Evolutionary conservation across 768 basidiomycete species (phyloP).

Genomic region (Trametes maxima): DNA sequence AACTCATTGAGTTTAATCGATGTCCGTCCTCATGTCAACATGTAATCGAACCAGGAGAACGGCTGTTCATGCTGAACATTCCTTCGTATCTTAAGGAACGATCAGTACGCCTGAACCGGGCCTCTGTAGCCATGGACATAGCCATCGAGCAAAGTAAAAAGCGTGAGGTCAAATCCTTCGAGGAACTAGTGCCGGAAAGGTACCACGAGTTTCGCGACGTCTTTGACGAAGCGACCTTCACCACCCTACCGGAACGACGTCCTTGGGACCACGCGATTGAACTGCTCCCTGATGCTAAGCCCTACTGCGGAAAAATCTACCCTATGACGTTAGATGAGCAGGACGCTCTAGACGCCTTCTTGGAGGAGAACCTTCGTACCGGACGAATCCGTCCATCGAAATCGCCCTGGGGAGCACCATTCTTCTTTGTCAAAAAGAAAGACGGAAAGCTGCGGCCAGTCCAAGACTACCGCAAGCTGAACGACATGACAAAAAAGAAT

Average conservation of each 20-base stretch:
- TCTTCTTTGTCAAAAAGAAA: too few relatives aligned
- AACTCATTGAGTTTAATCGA: constrained; percentile 5
- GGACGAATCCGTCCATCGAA: too few relatives aligned
- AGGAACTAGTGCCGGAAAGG: constrained; percentile 11
- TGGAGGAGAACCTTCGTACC: too few relatives aligned
- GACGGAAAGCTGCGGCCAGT: too few relatives aligned
- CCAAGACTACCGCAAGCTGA: too few relatives aligned
- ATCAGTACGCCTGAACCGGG: not conserved
- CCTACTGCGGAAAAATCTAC: too few relatives aligned
- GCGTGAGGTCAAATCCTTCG: not conserved
- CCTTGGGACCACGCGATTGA: constrained; percentile 26
- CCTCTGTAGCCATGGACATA: constrained; percentile 12
- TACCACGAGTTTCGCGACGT: constrained; percentile 13
- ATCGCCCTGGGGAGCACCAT: too few relatives aligned
- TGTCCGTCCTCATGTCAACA: constrained; percentile 8
- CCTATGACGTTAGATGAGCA: too few relatives aligned
- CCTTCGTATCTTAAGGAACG: not conserved
- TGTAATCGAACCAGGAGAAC: not conserved
- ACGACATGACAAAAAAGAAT: too few relatives aligned
- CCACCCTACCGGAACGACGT: constrained; percentile 12
- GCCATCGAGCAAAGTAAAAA: constrained; percentile 6
- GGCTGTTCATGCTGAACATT: constrained; percentile 3
- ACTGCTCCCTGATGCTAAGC: too few relatives aligned
- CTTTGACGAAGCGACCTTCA: not conserved
- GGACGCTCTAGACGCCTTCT: too few relatives aligned